Conservation (phyloP, 495 filamentous ascomycete genomes). For the Cairneyella variabilis region DNA sequence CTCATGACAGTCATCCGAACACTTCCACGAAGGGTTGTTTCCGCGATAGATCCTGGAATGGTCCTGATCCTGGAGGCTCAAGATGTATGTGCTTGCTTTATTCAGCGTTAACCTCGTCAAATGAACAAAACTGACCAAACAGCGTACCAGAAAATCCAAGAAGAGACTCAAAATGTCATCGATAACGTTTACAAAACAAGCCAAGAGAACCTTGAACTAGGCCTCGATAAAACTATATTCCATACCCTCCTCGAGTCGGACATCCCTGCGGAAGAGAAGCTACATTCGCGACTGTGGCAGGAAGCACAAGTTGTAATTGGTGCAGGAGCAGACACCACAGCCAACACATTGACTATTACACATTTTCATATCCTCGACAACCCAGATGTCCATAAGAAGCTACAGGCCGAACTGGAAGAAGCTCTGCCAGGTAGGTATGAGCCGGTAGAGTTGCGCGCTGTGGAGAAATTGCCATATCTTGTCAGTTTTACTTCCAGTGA, state of each 20-base stretch:
- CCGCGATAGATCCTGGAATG: not conserved
- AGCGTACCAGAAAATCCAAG: not conserved
- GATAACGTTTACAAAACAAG: not conserved
- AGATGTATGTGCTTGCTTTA: not conserved
- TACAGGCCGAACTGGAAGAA: slow-evolving; percentile 28
- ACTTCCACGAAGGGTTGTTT: not conserved
- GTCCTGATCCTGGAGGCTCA: not conserved
- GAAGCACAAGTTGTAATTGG: slow-evolving; percentile 30
- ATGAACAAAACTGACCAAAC: not conserved
- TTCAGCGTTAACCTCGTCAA: not conserved
- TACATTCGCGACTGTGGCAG: slow-evolving; percentile 26
- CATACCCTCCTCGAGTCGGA: slow-evolving; percentile 12
- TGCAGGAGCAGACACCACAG: slow-evolving; percentile 27
- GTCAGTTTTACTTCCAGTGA: not conserved
- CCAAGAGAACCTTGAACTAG: not conserved
- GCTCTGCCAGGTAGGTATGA: slow-evolving; percentile 12
- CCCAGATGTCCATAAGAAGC: slow-evolving; percentile 22
- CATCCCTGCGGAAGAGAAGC: slow-evolving; percentile 27
- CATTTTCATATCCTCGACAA: slow-evolving; percentile 31
- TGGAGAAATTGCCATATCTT: not conserved
- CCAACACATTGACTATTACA: slow-evolving; percentile 28
- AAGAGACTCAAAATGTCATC: slow-evolving; percentile 4
- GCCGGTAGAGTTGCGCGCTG: slow-evolving; percentile 20
- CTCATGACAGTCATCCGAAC: not conserved
- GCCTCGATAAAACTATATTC: slow-evolving; percentile 9